Conservation (phyloP, 108 stramenopile genomes). For the Cyclostephanos invisitatus region DNA sequence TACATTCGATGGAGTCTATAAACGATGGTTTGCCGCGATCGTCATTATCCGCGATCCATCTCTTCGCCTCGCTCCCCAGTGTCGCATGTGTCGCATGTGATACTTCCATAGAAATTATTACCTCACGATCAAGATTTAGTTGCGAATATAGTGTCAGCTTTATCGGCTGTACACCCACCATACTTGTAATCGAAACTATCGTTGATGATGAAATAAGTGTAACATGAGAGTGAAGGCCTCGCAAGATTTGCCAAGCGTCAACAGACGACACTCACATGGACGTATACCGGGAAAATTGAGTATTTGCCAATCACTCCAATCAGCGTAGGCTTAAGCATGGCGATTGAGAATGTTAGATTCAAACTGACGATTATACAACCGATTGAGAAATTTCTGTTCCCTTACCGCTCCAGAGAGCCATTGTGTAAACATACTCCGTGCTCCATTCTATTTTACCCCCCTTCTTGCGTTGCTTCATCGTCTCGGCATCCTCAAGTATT, state of each 20-base stretch:
- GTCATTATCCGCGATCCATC: slow-evolving; percentile 17
- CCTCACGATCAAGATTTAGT: slow-evolving; percentile 36
- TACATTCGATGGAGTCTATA: neutral
- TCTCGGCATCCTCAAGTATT: slow-evolving; percentile 73
- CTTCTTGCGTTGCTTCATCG: slow-evolving; percentile 66
- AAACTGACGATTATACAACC: neutral
- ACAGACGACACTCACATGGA: slow-evolving; percentile 50
- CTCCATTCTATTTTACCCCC: slow-evolving; percentile 68
- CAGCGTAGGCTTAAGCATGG: slow-evolving; percentile 55
- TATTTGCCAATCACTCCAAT: slow-evolving; percentile 77
- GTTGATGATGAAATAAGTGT: slow-evolving; percentile 56
- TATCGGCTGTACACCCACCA: slow-evolving; percentile 74
- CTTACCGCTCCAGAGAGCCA: slow-evolving; percentile 71
- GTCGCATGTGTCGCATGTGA: slow-evolving; percentile 29
- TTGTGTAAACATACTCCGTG: slow-evolving; percentile 81
- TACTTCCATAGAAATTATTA: slow-evolving; percentile 50
- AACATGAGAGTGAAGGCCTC: neutral
- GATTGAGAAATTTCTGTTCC: neutral
- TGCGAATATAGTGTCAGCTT: slow-evolving; percentile 71
- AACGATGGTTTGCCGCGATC: neutral
- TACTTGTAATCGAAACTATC: slow-evolving; percentile 53
- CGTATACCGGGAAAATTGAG: slow-evolving; percentile 85
- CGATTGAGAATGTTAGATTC: slow-evolving; percentile 3
- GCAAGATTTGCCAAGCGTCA: neutral
- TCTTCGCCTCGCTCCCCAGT: slow-evolving; percentile 29